Evolutionary conservation across 2,329 filamentous ascomycete species (phyloP).

Genomic region (Alternaria triticimaculans): DNA sequence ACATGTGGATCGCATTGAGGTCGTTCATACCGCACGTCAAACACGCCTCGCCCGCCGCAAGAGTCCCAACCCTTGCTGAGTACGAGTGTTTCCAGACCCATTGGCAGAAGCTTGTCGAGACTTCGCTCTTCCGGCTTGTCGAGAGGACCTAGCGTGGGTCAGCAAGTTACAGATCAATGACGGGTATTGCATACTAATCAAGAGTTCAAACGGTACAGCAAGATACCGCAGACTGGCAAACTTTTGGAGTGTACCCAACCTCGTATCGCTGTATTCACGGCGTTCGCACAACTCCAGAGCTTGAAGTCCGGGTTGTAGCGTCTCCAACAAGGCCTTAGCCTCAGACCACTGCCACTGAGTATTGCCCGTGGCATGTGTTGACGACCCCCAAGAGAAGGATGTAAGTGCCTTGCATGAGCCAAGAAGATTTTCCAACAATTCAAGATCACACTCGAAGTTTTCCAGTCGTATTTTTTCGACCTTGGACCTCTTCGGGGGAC

Average conservation of each 20-base stretch:
- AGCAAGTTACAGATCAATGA: neutral
- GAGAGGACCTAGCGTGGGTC: neutral
- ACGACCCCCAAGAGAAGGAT: neutral
- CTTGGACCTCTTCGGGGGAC: neutral
- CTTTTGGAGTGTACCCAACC: neutral
- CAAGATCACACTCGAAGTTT: neutral
- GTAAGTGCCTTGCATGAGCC: neutral
- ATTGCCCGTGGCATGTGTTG: neutral
- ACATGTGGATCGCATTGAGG: neutral
- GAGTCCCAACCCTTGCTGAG: neutral
- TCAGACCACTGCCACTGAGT: neutral
- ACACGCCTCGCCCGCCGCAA: neutral
- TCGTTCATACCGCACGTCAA: neutral
- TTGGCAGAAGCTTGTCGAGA: neutral
- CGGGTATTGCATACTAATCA: neutral
- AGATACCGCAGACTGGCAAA: neutral
- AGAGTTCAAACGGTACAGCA: neutral
- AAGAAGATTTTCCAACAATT: neutral
- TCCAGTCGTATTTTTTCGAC: neutral
- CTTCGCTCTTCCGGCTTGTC: neutral
- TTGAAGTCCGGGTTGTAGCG: neutral
- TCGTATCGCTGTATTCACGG: neutral
- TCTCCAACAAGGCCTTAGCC: neutral
- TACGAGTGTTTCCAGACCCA: neutral
- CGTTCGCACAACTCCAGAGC: neutral